Conservation (phyloP, 345 rosid genomes). For the Leavenworthia alabamica region DNA sequence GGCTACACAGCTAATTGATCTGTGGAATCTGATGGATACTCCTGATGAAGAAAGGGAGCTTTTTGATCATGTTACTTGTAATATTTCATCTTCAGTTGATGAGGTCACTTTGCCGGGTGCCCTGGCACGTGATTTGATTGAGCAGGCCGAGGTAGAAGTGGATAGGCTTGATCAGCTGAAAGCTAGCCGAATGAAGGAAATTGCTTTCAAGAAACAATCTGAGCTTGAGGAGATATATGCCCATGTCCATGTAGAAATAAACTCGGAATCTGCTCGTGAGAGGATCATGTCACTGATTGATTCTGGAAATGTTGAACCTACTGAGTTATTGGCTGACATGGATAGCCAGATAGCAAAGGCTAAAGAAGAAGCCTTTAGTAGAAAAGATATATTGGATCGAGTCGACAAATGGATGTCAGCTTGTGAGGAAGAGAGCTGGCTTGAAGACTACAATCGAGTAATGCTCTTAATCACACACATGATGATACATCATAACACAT, state of each 20-base stretch:
- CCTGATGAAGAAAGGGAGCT: constrained; percentile 71
- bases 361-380: constrained; percentile 81
- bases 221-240: constrained; percentile 93
- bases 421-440: constrained; percentile 99
- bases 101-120: constrained; percentile 82
- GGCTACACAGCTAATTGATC: constrained; percentile 73
- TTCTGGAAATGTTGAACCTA: constrained; percentile 85
- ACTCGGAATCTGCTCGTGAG: constrained; percentile 79
- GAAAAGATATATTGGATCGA: constrained; percentile 91
- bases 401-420: constrained; percentile 99
- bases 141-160: constrained; percentile 96
- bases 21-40: constrained; percentile 99
- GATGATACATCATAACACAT: not conserved
- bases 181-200: constrained; percentile 95
- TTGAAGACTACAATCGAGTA: constrained; percentile 95
- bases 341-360: constrained; percentile 86
- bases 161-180: constrained; percentile 92
- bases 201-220: constrained; percentile 82
- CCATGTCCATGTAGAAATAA: constrained; percentile 71
- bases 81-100: constrained; percentile 78
- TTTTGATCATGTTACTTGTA: constrained; percentile 82
- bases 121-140: constrained; percentile 84
- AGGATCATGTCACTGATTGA: constrained; percentile 76
- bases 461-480: not conserved
- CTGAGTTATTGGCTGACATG: constrained; percentile 89